Percentiles rank a stretch among this genome's conserved stretches.
phyloP scores from a whole-genome alignment of 1,284 basidiomycete genomes.

The Malassezia sp. region DNA sequence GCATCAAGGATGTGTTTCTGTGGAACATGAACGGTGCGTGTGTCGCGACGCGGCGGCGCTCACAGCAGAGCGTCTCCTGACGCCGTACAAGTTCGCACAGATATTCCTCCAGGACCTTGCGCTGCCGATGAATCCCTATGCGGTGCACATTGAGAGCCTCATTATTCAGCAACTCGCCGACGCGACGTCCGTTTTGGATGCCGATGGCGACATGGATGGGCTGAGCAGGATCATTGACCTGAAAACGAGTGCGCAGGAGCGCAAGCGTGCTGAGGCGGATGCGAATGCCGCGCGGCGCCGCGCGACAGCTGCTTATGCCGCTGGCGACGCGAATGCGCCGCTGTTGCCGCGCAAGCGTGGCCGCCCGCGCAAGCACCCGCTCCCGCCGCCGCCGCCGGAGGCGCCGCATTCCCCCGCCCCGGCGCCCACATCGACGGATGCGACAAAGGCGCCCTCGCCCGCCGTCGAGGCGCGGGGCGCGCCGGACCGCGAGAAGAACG shows the following conservation, averaged over 20 bases:
- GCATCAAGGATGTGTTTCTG: slow-evolving; percentile 87
- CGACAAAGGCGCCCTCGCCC: background rate
- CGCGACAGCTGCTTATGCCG: background rate
- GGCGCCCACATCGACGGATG: background rate
- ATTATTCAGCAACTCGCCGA: slow-evolving; percentile 85
- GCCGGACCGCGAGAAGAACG: background rate
- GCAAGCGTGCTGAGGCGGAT: slow-evolving; percentile 10
- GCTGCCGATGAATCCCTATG: slow-evolving; percentile 59
- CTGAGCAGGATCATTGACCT: slow-evolving; percentile 12
- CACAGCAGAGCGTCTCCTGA: slow-evolving; percentile 60
- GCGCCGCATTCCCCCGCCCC: background rate
- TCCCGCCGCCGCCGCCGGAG: background rate
- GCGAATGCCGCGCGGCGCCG: slow-evolving; percentile 7
- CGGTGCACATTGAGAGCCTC: slow-evolving; percentile 66
- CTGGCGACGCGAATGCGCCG: background rate
- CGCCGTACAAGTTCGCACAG: slow-evolving; percentile 69
- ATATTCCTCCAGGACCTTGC: slow-evolving; percentile 81
- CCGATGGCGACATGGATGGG: slow-evolving; percentile 2
- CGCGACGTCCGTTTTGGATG: slow-evolving; percentile 53
- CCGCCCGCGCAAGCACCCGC: slow-evolving; percentile 15
- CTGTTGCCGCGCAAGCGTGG: slow-evolving; percentile 7
- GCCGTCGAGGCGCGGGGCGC: slow-evolving; percentile 13
- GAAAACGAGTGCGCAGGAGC: slow-evolving; percentile 10
- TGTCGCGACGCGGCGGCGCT: too few species aligned
- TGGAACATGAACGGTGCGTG: slow-evolving; percentile 90